phyloP scores from a whole-genome alignment of 352 stramenopile species.

The Peronospora destructor region DNA sequence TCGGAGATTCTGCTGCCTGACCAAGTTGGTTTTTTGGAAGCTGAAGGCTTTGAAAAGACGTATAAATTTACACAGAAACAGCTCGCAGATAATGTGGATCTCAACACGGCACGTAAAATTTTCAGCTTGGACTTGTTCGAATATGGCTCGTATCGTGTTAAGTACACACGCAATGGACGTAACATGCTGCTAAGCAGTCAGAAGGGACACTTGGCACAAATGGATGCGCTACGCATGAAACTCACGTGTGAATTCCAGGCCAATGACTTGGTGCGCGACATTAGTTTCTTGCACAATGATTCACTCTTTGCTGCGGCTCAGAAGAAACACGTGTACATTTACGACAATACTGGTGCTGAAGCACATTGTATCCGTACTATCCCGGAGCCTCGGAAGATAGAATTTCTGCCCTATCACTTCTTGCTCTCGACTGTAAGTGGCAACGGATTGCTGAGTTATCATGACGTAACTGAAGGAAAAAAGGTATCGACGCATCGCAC shows the following conservation, averaged over 20 bases:
- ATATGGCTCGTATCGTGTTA: conserved; percentile 90
- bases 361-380: conserved; percentile 94
- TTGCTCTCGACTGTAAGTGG: conserved; percentile 93
- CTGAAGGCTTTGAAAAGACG: conserved; percentile 95
- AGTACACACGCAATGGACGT: conserved; percentile 94
- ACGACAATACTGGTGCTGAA: conserved; percentile 95
- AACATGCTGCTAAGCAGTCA: conserved; percentile 90
- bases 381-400: conserved; percentile 86
- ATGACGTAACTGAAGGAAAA: conserved; percentile 94
- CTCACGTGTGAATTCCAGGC: conserved; percentile 92
- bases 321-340: conserved; percentile 98
- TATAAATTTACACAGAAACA: conserved; percentile 93
- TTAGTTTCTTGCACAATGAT: conserved; percentile 96
- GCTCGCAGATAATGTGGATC: conserved; percentile 81
- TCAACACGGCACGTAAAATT: conserved; percentile 93
- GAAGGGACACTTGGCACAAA: conserved; percentile 92
- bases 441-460: conserved; percentile 89
- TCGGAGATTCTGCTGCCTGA: conserved; percentile 88
- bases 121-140: conserved; percentile 91
- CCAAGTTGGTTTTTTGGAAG: conserved; percentile 83
- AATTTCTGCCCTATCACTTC: conserved; percentile 99
- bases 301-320: conserved; percentile 95
- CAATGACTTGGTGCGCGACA: conserved; percentile 91
- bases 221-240: conserved; percentile 90
- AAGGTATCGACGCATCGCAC: conserved; percentile 90